These are phyloP conservation scores for Cryptococcus sp. DNA, from an alignment of 1,284 basidiomycete genomes.

Conservation along the genomic window DNA sequence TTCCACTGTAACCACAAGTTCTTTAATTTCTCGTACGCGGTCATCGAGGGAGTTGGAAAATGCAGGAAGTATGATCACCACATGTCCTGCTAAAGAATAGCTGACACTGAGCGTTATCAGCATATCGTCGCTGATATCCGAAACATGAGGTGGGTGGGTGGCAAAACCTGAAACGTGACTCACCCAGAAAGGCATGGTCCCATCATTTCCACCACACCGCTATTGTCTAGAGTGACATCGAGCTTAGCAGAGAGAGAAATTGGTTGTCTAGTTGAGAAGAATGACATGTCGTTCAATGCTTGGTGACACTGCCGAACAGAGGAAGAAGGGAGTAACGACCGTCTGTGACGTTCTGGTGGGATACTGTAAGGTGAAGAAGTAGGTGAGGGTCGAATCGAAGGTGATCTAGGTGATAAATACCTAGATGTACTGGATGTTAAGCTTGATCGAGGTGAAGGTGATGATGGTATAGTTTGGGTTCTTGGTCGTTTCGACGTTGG, in stretches of 20 bases:
- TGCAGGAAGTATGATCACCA: conserved; percentile 18
- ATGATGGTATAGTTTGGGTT: background rate
- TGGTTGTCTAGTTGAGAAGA: conserved; percentile 1
- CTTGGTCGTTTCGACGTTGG: too few relatives aligned
- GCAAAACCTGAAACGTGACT: conserved; percentile 6
- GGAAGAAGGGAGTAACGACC: background rate
- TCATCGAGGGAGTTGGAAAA: conserved; percentile 15
- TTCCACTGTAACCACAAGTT: conserved; percentile 33
- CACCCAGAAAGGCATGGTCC: conserved; percentile 30
- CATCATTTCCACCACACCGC: conserved; percentile 27
- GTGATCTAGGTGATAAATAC: background rate
- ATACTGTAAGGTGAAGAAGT: background rate
- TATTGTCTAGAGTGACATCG: conserved; percentile 23
- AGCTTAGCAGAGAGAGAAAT: conserved; percentile 18
- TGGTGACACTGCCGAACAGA: background rate
- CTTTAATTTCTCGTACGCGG: conserved; percentile 18
- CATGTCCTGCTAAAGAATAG: conserved; percentile 31
- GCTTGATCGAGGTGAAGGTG: background rate
- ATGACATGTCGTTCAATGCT: conserved; percentile 7
- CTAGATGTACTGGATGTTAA: background rate
- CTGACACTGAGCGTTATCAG: conserved; percentile 13
- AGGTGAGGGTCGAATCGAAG: background rate
- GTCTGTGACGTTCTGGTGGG: background rate
- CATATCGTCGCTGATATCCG: background rate
- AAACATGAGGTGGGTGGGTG: background rate